Evolutionary conservation across 2,329 filamentous ascomycete genomes (phyloP).

Genomic region (Herpotrichia juniperi): DNA sequence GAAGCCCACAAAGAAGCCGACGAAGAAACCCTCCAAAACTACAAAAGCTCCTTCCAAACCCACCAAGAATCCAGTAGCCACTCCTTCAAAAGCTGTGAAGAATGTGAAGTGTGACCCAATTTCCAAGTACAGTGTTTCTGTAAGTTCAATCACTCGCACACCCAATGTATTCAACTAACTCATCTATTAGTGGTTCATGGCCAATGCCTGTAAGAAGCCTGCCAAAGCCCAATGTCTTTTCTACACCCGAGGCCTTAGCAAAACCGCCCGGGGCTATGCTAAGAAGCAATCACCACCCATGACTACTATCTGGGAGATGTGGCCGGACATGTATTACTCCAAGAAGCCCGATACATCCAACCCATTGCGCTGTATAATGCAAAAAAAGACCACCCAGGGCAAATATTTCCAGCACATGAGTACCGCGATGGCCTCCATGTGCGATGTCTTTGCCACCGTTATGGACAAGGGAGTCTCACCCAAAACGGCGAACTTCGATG

Average conservation of each 20-base stretch:
- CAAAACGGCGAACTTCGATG: not conserved
- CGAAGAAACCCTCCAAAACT: not conserved
- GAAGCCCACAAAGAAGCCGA: not conserved
- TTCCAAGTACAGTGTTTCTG: not conserved
- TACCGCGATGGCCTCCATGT: not conserved
- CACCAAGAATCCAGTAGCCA: not conserved
- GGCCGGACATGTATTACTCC: constrained; percentile 1
- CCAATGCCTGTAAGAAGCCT: not conserved
- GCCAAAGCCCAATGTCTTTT: not conserved
- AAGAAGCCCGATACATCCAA: not conserved
- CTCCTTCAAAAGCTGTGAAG: not conserved
- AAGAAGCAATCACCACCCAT: not conserved
- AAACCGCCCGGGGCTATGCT: not conserved
- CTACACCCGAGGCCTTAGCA: not conserved
- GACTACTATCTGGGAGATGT: constrained; percentile 3
- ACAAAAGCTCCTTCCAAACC: not conserved
- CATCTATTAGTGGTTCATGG: not conserved
- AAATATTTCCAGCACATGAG: not conserved
- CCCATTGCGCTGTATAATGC: not conserved
- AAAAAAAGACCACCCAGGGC: not conserved
- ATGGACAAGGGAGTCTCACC: not conserved
- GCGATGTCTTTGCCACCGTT: not conserved
- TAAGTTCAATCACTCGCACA: not conserved
- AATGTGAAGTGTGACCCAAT: not conserved
- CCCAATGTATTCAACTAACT: not conserved